Evolutionary conservation across 2,329 filamentous ascomycete species (phyloP).

Genomic region (Fusarium humuli): DNA sequence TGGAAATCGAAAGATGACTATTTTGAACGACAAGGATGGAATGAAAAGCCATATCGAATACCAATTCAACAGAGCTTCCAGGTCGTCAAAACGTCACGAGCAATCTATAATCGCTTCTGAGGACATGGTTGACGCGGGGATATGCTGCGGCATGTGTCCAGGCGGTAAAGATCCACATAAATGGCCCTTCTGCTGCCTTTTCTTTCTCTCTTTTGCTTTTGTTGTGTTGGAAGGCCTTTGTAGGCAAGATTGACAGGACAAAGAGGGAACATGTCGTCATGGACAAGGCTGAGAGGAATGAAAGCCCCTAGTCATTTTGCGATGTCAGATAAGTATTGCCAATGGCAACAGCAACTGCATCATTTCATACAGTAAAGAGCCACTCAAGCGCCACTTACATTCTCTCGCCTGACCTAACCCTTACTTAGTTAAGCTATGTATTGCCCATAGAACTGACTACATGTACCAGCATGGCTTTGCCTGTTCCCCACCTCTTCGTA

Average conservation of each 20-base stretch:
- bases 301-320: background rate
- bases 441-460: background rate
- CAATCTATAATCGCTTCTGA: constrained; percentile 51
- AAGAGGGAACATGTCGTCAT: constrained; percentile 15
- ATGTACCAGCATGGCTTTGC: background rate
- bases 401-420: background rate
- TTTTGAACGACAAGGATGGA: no score
- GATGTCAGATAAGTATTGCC: background rate
- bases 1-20: no score
- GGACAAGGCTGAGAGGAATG: constrained; percentile 3
- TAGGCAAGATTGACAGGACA: constrained; percentile 14
- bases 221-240: background rate
- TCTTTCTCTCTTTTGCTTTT: background rate
- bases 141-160: constrained; percentile 16
- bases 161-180: constrained; percentile 23
- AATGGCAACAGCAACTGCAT: constrained; percentile 12
- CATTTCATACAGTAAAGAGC: constrained; percentile 16
- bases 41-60: no score
- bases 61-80: no score
- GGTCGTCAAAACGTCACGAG: background rate
- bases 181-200: background rate
- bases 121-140: constrained; percentile 24
- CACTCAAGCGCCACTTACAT: constrained; percentile 12
- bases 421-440: background rate
- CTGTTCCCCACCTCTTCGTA: background rate